Conservation (phyloP, 2,329 filamentous ascomycete genomes). For the Trichothecium roseum region DNA sequence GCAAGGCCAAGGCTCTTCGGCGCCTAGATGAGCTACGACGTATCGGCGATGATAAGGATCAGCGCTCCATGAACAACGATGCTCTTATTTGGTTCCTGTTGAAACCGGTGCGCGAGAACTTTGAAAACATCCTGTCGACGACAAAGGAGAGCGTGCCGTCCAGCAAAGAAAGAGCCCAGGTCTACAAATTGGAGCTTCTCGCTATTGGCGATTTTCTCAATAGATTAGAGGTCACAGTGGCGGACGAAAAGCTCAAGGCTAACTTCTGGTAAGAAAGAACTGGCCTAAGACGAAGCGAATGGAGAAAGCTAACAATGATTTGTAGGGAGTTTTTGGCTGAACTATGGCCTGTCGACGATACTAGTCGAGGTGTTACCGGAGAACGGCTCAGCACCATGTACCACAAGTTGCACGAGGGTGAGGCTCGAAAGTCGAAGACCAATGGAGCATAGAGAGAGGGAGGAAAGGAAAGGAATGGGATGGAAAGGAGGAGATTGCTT, state of each 20-base stretch:
- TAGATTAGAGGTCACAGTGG: slow-evolving; percentile 29
- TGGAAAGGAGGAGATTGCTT: slow-evolving; percentile 1
- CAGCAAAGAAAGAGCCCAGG: slow-evolving; percentile 49
- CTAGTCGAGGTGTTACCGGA: slow-evolving; percentile 30
- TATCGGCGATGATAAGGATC: slow-evolving; percentile 39
- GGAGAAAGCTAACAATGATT: slow-evolving; percentile 2
- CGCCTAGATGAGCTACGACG: slow-evolving; percentile 32
- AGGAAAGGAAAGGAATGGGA: too few species aligned
- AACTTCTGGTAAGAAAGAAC: slow-evolving; percentile 36
- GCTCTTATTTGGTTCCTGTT: slow-evolving; percentile 39
- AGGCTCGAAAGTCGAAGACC: slow-evolving; percentile 10
- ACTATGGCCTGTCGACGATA: slow-evolving; percentile 35
- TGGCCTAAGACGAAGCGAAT: too few species aligned
- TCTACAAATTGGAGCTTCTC: slow-evolving; percentile 50
- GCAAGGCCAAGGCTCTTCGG: slow-evolving; percentile 27
- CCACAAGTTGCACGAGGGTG: slow-evolving; percentile 18
- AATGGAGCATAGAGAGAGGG: slow-evolving; percentile 19
- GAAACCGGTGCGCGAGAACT: slow-evolving; percentile 49
- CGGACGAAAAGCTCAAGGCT: slow-evolving; percentile 31
- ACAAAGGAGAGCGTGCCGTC: slow-evolving; percentile 53
- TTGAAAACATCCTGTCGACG: slow-evolving; percentile 48
- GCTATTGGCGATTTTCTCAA: slow-evolving; percentile 54
- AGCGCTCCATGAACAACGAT: slow-evolving; percentile 33
- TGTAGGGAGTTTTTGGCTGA: slow-evolving; percentile 33
- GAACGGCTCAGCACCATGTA: slow-evolving; percentile 34